phyloP scores from a whole-genome alignment of 2,329 filamentous ascomycete species.

The Fusarium citri region DNA sequence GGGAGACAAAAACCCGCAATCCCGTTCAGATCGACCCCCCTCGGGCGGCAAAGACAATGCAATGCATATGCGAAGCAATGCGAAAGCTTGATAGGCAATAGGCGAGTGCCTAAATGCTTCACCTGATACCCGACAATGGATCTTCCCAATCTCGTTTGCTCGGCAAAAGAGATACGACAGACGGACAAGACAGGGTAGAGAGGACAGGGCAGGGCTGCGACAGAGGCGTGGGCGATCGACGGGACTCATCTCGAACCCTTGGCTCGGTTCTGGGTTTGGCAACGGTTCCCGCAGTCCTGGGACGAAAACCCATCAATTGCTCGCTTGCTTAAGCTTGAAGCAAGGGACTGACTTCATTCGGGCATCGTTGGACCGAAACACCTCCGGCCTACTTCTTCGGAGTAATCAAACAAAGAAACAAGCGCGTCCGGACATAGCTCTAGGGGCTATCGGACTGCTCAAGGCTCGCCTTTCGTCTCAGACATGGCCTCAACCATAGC shows the following conservation, averaged over 20 bases:
- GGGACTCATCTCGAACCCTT: constrained; percentile 22
- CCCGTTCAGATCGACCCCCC: constrained; percentile 21
- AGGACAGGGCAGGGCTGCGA: constrained; percentile 1
- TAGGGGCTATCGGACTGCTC: neutral
- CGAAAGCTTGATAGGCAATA: constrained; percentile 28
- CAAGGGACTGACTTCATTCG: constrained; percentile 3
- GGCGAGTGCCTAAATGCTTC: constrained; percentile 27
- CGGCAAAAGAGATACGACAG: constrained; percentile 5
- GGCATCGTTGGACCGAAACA: constrained; percentile 2
- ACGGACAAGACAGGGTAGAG: neutral
- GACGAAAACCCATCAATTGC: neutral
- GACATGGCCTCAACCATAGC: neutral
- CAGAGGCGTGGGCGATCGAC: constrained; percentile 24
- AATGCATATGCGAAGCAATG: constrained; percentile 4
- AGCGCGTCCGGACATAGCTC: neutral
- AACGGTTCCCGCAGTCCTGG: constrained; percentile 22
- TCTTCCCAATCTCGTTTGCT: constrained; percentile 25
- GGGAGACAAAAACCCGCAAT: constrained; percentile 34
- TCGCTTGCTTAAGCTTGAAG: neutral
- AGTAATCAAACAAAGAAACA: neutral
- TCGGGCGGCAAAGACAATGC: neutral
- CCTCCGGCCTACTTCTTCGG: constrained; percentile 2
- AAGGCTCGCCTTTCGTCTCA: neutral
- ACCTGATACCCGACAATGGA: constrained; percentile 34
- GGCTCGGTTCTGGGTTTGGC: constrained; percentile 6